phyloP scores from a whole-genome alignment of 306 rosid species.

The Sicyos edulis region DNA sequence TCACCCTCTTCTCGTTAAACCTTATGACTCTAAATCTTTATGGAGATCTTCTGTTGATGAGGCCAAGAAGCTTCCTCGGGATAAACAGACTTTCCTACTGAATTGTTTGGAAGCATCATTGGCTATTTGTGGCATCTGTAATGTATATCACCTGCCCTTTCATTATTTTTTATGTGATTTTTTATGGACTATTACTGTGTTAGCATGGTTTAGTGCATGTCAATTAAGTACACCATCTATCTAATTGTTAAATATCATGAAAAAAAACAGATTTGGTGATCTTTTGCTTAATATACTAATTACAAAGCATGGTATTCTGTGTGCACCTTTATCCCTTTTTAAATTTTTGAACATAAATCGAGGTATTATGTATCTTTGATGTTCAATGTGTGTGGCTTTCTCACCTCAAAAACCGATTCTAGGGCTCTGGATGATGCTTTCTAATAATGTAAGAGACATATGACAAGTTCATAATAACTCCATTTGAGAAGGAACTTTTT shows the following conservation, averaged over 20 bases:
- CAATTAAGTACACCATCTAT: not conserved
- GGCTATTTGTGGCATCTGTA: slow-evolving; percentile 89
- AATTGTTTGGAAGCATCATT: slow-evolving; percentile 74
- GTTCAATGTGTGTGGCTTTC: not conserved
- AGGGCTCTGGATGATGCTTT: not conserved
- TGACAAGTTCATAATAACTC: not conserved
- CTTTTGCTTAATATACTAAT: not conserved
- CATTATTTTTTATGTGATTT: not conserved
- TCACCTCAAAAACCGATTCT: not conserved
- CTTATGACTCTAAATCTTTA: slow-evolving; percentile 52
- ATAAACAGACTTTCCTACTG: slow-evolving; percentile 47
- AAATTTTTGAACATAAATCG: not conserved
- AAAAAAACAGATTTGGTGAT: not conserved
- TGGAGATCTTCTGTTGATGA: slow-evolving; percentile 75
- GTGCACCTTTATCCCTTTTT: not conserved
- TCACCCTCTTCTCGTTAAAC: slow-evolving; percentile 85
- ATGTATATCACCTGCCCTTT: slow-evolving; percentile 40
- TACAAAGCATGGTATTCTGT: not conserved
- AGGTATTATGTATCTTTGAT: not conserved
- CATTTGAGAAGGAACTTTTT: not conserved
- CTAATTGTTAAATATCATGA: not conserved
- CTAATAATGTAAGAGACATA: not conserved
- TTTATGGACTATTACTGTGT: too few relatives aligned
- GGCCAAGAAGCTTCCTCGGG: slow-evolving; percentile 76
- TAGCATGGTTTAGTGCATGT: too few relatives aligned